phyloP scores from a whole-genome alignment of 805 yeast genomes.

The Vanderwaltozyma tropicalis region DNA sequence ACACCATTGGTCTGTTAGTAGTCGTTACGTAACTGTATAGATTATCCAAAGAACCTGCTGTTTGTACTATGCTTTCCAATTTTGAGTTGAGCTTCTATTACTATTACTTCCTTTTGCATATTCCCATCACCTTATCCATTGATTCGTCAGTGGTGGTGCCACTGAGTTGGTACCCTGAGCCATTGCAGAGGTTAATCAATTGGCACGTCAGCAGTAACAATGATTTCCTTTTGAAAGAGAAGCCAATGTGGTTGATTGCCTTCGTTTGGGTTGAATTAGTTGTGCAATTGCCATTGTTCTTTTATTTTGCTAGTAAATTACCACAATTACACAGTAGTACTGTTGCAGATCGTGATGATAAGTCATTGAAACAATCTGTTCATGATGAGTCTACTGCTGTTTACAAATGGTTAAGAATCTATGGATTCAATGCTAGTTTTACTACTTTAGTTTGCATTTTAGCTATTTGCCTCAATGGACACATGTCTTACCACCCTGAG shows the following conservation, averaged over 20 bases:
- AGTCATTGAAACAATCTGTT: conserved; percentile 2
- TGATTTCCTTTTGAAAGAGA: conserved; percentile 52
- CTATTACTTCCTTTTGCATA: conserved; percentile 50
- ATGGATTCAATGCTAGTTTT: conserved; percentile 74
- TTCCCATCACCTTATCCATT: conserved; percentile 63
- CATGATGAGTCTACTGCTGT: background rate
- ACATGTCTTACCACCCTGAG: conserved; percentile 7
- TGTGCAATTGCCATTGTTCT: conserved; percentile 74
- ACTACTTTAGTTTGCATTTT: conserved; percentile 68
- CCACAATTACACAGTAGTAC: conserved; percentile 3
- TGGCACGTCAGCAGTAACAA: conserved; percentile 57
- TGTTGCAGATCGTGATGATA: background rate
- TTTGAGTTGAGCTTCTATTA: conserved; percentile 32
- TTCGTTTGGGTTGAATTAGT: conserved; percentile 66
- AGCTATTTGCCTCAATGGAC: conserved; percentile 31
- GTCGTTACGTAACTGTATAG: no score
- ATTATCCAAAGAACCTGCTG: no score
- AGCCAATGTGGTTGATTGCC: conserved; percentile 62
- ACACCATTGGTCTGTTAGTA: no score
- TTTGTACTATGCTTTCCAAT: background rate
- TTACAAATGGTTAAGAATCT: conserved; percentile 37
- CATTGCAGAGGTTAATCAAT: conserved; percentile 41
- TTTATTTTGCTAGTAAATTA: conserved; percentile 23
- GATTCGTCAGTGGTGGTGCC: conserved; percentile 71
- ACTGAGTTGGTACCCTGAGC: conserved; percentile 22